Evolutionary conservation across 2,329 filamentous ascomycete species (phyloP), one percentile per base, ranked within the genome.

Genomic region (Epichloe sylvatica): DNA sequence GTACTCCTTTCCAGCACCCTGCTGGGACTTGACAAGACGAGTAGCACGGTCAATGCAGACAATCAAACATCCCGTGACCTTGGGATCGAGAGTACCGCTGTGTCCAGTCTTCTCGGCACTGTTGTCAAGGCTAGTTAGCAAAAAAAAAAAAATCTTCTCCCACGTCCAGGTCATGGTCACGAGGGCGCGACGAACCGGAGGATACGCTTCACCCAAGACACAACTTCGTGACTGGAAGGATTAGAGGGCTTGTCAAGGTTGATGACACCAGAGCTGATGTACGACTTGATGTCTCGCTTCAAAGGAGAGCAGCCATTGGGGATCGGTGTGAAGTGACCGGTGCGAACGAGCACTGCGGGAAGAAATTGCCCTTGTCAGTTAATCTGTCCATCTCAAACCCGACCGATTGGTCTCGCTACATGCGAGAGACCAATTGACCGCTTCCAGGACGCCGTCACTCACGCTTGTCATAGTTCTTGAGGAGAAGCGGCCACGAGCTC

Each of bases 1-100:
- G 67, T 98, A 98, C 74, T 98, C 92, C 76, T 98, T 98, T 78
- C 92, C 92, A 54, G 92, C 92, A 64, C 91, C 90, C 71, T 98
- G 92, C 72, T 98, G 92, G 48, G 90, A 95, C 78, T 98, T 98
- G 68, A 98, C 92, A 51, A 98, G 82, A 63, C 92, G 86, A 57
- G 92, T 98, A 49, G 92, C 92, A 64, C 92, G 89, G 72, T 97
- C 92, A 66, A 97, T 86, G 70, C 87, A 94, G 64, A 94, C 87
- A 65, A 94, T 95, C 66, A 95, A 73, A 70, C 89, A 95, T 61
- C 90, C 90, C 45, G 90, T 98, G 64, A 98, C 92, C 73, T 96
- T 97, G 64, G 91, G 91, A 67, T 98, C 92, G 61, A 98, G 85
- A 54, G 92, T 98, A 67, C 92, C 92, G 60, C 89, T 95, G 79